Evolutionary conservation across 2,329 filamentous ascomycete species (phyloP).

Genomic region (Trichoderma endophyticum): DNA sequence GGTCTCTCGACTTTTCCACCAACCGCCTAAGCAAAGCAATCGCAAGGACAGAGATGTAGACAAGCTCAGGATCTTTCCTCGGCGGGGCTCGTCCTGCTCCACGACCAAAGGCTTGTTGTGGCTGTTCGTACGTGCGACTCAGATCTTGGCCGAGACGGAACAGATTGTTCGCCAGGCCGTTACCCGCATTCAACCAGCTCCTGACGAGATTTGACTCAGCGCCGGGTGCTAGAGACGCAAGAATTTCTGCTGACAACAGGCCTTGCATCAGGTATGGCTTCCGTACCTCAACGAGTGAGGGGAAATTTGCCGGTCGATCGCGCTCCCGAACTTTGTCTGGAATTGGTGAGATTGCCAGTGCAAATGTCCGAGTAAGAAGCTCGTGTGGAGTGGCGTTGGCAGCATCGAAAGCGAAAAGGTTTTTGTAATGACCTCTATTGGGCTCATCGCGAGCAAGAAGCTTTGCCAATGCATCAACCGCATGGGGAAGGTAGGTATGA

Average conservation of each 20-base stretch:
- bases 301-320: conserved; percentile 56
- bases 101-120: conserved; percentile 34
- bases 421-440: conserved; percentile 79
- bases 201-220: conserved; percentile 71
- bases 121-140: conserved; percentile 58
- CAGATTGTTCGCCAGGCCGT: conserved; percentile 79
- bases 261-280: conserved; percentile 92
- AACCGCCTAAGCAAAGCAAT: conserved; percentile 66
- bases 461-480: conserved; percentile 87
- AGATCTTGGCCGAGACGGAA: conserved; percentile 72
- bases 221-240: conserved; percentile 69
- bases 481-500: conserved; percentile 85
- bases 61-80: conserved; percentile 49
- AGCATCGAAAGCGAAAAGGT: conserved; percentile 73
- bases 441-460: conserved; percentile 89
- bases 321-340: conserved; percentile 60
- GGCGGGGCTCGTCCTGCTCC: conserved; percentile 33
- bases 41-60: conserved; percentile 65
- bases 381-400: conserved; percentile 65
- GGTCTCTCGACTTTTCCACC: conserved; percentile 63
- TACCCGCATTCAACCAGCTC: conserved; percentile 77
- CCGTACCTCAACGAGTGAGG: conserved; percentile 72
- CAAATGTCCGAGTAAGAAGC: conserved; percentile 82
- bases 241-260: conserved; percentile 82
- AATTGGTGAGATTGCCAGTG: conserved; percentile 77